A percentile compares a stretch with the other conserved stretches of the same genome.
phyloP scores from a whole-genome alignment of 2,329 filamentous ascomycete species.

The Beauveria brongniartii region DNA sequence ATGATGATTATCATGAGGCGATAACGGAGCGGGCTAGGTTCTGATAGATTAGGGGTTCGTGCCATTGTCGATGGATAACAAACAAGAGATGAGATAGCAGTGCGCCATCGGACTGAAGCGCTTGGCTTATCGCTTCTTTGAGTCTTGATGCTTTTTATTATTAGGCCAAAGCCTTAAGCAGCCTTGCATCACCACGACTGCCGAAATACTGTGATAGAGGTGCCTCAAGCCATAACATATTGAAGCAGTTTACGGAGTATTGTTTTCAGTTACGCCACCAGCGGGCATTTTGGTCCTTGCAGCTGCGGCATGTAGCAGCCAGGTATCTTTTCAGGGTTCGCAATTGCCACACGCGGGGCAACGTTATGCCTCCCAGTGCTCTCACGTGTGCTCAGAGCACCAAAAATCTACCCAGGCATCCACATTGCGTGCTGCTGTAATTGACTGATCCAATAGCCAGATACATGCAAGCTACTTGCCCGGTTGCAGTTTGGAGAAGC shows the following conservation, averaged over 20 bases:
- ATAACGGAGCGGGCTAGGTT: neutral
- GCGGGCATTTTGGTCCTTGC: neutral
- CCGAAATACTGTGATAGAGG: no score
- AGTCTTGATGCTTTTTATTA: neutral
- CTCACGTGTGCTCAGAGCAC: neutral
- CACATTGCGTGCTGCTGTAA: no score
- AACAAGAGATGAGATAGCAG: neutral
- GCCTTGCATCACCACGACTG: no score
- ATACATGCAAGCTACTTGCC: no score
- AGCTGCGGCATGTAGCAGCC: neutral
- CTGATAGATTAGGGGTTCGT: no score
- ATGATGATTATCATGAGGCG: neutral
- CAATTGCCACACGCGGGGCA: neutral
- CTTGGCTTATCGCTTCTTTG: neutral
- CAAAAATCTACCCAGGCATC: no score
- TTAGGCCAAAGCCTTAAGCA: no score
- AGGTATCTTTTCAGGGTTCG: neutral
- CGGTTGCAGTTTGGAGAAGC: neutral
- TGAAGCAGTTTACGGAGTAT: no score
- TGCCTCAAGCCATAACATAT: no score
- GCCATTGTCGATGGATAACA: neutral
- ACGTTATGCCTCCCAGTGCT: no score
- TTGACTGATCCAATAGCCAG: no score
- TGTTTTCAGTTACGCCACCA: neutral
- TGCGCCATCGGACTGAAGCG: neutral